A percentile compares a stretch with the other conserved stretches of the same genome.
phyloP scores from a whole-genome alignment of 2,329 filamentous ascomycete species.

The Phialocephala sp. region DNA sequence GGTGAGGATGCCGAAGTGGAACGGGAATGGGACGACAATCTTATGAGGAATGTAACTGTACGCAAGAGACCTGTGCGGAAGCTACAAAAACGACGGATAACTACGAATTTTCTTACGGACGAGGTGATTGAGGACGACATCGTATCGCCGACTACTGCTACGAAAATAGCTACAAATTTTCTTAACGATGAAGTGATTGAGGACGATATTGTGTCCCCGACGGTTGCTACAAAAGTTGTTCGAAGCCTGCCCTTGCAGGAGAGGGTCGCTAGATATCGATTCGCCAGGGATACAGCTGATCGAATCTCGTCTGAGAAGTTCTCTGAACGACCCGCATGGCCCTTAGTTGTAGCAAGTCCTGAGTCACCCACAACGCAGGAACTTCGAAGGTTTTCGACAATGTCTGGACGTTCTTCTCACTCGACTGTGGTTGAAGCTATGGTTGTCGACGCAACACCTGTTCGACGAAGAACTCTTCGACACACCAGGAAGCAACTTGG shows the following conservation, averaged over 20 bases:
- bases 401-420: constrained; percentile 59
- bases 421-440: constrained; percentile 66
- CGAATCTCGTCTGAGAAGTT: constrained; percentile 31
- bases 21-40: constrained; percentile 60
- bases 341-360: constrained; percentile 26
- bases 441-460: constrained; percentile 56
- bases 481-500: constrained; percentile 63
- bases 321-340: constrained; percentile 25
- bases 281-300: constrained; percentile 33
- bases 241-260: constrained; percentile 39
- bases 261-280: constrained; percentile 35
- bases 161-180: constrained; percentile 44
- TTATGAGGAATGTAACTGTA: constrained; percentile 59
- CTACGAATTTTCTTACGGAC: constrained; percentile 41
- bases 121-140: constrained; percentile 55
- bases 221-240: constrained; percentile 54
- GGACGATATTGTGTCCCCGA: constrained; percentile 55
- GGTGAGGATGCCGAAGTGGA: constrained; percentile 51
- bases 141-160: constrained; percentile 58
- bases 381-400: constrained; percentile 55
- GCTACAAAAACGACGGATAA: constrained; percentile 29
- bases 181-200: constrained; percentile 54
- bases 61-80: constrained; percentile 47
- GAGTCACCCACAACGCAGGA: constrained; percentile 45
- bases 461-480: constrained; percentile 59